Conservation (phyloP, 805 yeast genomes). For the Barnettozyma sp. region DNA sequence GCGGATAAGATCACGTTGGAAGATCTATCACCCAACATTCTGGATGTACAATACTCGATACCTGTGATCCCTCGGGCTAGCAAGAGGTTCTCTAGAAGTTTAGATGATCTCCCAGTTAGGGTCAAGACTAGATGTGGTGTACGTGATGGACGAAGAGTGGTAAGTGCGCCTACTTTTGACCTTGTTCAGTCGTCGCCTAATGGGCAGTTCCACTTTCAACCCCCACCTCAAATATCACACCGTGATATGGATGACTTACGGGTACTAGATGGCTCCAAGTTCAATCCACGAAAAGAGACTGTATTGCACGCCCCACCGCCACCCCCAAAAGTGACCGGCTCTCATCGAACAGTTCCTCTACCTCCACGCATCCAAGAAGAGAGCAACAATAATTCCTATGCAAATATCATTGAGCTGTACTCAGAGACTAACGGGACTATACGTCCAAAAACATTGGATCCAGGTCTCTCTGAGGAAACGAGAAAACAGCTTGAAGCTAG, state of each 20-base stretch:
- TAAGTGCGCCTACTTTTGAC: constrained; percentile 14
- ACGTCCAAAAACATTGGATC: not conserved
- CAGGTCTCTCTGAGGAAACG: not conserved
- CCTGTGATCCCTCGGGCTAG: constrained; percentile 7
- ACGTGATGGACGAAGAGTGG: constrained; percentile 7
- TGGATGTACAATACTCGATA: constrained; percentile 5
- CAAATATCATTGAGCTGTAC: constrained; percentile 7
- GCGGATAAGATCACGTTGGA: constrained; percentile 7
- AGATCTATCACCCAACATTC: constrained; percentile 3
- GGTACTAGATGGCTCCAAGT: too few relatives aligned
- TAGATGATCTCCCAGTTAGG: constrained; percentile 9
- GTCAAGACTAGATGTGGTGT: constrained; percentile 8
- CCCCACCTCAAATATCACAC: constrained; percentile 7
- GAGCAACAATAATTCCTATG: constrained; percentile 7
- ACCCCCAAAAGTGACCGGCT: too few relatives aligned
- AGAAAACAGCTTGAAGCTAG: too few relatives aligned
- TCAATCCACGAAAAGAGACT: too few relatives aligned
- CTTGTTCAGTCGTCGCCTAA: constrained; percentile 1
- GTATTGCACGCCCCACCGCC: too few relatives aligned
- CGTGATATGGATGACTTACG: constrained; percentile 1
- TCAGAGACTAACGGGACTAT: not conserved
- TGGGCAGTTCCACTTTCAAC: constrained; percentile 1
- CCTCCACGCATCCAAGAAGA: not conserved
- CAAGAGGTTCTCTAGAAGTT: not conserved
- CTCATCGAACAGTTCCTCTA: too few relatives aligned